These are phyloP conservation scores for Bocquillonia castaneifolia DNA, from an alignment of 441 rosid species.

Conservation along the genomic window DNA sequence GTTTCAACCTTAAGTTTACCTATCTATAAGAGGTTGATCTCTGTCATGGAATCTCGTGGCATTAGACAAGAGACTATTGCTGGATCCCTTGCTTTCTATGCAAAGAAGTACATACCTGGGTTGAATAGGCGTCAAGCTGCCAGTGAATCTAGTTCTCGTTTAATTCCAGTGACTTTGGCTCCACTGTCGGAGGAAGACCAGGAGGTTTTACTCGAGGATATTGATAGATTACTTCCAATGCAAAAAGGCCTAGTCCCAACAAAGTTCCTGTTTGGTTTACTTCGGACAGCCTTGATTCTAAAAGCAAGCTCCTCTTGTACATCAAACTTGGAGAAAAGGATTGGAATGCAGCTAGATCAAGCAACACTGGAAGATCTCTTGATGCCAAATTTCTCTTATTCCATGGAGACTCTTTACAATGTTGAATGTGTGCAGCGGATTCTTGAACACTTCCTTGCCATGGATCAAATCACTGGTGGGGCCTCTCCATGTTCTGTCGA, in stretches of 20 bases:
- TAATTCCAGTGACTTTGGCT: constrained; percentile 42
- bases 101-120: constrained; percentile 79
- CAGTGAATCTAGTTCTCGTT: constrained; percentile 55
- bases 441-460: constrained; percentile 74
- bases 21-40: constrained; percentile 66
- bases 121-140: constrained; percentile 66
- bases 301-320: constrained; percentile 56
- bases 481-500: constrained; percentile 77
- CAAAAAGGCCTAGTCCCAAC: constrained; percentile 77
- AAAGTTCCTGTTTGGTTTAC: constrained; percentile 81
- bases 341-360: constrained; percentile 95
- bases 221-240: constrained; percentile 61
- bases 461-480: constrained; percentile 72
- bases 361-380: constrained; percentile 90
- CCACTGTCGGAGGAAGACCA: constrained; percentile 80
- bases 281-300: constrained; percentile 77
- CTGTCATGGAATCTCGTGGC: constrained; percentile 70
- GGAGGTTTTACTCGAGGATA: constrained; percentile 66
- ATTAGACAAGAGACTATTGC: constrained; percentile 69
- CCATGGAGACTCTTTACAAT: constrained; percentile 88
- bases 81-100: constrained; percentile 70
- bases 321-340: constrained; percentile 69
- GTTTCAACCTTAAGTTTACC: constrained; percentile 68
- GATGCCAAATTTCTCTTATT: constrained; percentile 81
- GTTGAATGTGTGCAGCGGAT: constrained; percentile 87